Evolutionary conservation across 164 flowering plant species (phyloP).

Genomic region (Warburgia ugandensis): DNA sequence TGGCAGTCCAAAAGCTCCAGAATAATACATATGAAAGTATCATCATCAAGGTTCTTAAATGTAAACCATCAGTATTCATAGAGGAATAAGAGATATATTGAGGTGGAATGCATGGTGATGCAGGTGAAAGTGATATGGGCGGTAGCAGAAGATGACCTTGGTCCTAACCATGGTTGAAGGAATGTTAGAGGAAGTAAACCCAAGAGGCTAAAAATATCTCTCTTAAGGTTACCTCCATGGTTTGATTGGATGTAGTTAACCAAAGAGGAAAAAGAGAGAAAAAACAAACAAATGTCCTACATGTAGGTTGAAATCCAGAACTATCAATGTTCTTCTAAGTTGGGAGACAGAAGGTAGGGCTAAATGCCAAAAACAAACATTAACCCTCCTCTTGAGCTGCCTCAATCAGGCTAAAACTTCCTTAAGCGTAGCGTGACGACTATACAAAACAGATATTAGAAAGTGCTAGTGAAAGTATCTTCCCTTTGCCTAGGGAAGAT

Average conservation of each 20-base stretch:
- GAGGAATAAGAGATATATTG: background rate
- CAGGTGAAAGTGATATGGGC: background rate
- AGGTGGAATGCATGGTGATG: background rate
- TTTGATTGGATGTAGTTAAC: background rate
- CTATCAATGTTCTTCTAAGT: constrained; percentile 8
- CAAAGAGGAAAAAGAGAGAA: background rate
- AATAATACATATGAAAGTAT: constrained; percentile 2
- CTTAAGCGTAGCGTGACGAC: constrained; percentile 11
- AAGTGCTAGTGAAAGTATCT: background rate
- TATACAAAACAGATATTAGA: background rate
- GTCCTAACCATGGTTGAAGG: constrained; percentile 13
- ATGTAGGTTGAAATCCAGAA: constrained; percentile 5
- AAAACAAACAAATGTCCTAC: background rate
- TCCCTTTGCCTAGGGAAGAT: constrained; percentile 14
- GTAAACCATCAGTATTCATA: no score
- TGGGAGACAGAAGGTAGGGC: no score
- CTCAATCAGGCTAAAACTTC: constrained; percentile 11
- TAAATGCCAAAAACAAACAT: constrained; percentile 19
- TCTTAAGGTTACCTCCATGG: constrained; percentile 5
- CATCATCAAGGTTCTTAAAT: background rate
- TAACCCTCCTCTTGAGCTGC: constrained; percentile 1
- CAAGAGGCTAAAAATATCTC: constrained; percentile 13
- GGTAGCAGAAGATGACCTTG: background rate
- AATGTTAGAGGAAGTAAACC: constrained; percentile 1
- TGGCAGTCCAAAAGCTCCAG: constrained; percentile 4